These are phyloP conservation scores for Schizophyllum amplum DNA, from an alignment of 1,284 basidiomycete genomes.

Conservation along the genomic window DNA sequence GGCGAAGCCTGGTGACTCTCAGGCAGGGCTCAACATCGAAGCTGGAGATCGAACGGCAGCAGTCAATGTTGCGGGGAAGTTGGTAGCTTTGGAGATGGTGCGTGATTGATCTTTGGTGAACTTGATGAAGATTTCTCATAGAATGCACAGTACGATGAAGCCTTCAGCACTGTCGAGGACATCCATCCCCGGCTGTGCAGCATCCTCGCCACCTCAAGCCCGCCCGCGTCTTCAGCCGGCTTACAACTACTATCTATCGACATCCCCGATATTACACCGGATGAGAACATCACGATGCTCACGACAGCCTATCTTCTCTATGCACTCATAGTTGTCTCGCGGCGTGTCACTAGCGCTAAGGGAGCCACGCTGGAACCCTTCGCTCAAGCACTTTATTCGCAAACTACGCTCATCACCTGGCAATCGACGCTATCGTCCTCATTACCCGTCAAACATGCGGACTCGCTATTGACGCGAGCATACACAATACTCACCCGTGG, in stretches of 20 bases:
- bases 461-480: conserved; percentile 47
- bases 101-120: conserved; percentile 16
- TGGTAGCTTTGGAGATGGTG: conserved; percentile 60
- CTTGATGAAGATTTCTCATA: neutral
- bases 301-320: conserved; percentile 53
- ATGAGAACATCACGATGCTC: conserved; percentile 40
- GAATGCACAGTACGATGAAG: conserved; percentile 39
- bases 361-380: conserved; percentile 23
- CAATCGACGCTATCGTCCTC: conserved; percentile 32
- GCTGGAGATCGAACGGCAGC: conserved; percentile 70
- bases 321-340: conserved; percentile 32
- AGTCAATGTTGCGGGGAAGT: conserved; percentile 52
- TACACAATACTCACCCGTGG: conserved; percentile 41
- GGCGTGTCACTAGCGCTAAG: conserved; percentile 15
- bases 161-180: conserved; percentile 34
- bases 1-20: neutral
- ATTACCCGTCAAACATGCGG: conserved; percentile 40
- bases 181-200: conserved; percentile 36
- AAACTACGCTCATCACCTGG: conserved; percentile 45
- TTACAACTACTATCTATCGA: conserved; percentile 40
- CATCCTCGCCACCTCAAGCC: conserved; percentile 17
- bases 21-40: neutral
- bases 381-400: conserved; percentile 23
- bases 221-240: conserved; percentile 12
- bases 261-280: conserved; percentile 23